These are phyloP conservation scores for Carex sylvatica DNA, from an alignment of 202 grass and related monocot species.

Conservation along the genomic window DNA sequence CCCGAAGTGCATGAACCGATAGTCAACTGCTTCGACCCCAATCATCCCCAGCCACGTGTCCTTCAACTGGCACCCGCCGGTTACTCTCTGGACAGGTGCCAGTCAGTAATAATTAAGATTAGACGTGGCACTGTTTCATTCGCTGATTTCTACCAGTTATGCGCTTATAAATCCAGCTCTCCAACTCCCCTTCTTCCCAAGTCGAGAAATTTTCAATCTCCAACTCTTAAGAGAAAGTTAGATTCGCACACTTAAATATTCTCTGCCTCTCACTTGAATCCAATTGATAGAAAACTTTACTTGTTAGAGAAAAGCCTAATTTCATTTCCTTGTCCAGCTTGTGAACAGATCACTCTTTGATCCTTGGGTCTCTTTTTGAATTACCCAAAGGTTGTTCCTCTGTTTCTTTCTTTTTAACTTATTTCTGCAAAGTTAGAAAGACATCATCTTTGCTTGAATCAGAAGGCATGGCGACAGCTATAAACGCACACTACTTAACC, in stretches of 20 bases:
- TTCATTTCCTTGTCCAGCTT: not conserved
- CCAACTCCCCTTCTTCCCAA: constrained; percentile 7
- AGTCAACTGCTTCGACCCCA: constrained; percentile 43
- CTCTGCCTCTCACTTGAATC: constrained; percentile 7
- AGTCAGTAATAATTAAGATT: not conserved
- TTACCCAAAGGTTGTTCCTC: not conserved
- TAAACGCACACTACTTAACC: constrained; percentile 37
- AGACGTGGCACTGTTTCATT: constrained; percentile 32
- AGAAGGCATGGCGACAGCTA: constrained; percentile 60
- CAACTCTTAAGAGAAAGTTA: constrained; percentile 13
- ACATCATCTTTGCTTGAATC: constrained; percentile 31
- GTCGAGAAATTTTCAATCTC: not conserved
- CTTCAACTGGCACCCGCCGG: constrained; percentile 46
- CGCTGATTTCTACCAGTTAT: not conserved
- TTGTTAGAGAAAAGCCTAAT: not conserved
- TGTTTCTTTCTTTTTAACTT: constrained; percentile 12
- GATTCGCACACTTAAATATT: constrained; percentile 31
- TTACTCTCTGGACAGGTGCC: constrained; percentile 29
- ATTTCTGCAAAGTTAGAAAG: not conserved
- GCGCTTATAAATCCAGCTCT: constrained; percentile 44
- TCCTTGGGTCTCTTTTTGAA: constrained; percentile 13
- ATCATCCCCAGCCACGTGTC: constrained; percentile 2
- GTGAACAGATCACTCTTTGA: constrained; percentile 16
- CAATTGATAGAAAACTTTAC: not conserved
- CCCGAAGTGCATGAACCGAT: constrained; percentile 25